Evolutionary conservation across 176 grass and related monocot species (phyloP).

Genomic region (Hyparrhenia diplandra): DNA sequence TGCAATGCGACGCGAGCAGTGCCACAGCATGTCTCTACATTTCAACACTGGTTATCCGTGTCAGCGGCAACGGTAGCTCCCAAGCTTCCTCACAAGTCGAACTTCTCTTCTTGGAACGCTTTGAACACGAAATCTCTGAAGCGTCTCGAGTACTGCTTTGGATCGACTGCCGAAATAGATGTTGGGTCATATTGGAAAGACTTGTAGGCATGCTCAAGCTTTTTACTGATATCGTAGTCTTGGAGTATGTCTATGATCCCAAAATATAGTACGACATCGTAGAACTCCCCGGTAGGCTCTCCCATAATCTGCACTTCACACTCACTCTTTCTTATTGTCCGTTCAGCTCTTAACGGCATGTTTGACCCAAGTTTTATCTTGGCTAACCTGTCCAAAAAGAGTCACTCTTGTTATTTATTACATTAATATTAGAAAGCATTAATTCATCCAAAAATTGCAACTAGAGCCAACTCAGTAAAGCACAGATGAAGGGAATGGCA

Average conservation of each 20-base stretch:
- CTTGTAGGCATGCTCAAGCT: constrained; percentile 92
- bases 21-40: not conserved
- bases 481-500: constrained; percentile 7
- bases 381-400: constrained; percentile 41
- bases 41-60: not conserved
- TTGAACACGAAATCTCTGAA: constrained; percentile 85
- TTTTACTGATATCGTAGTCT: constrained; percentile 94
- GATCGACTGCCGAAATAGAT: constrained; percentile 90
- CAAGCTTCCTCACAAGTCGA: constrained; percentile 35
- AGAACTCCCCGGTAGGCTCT: constrained; percentile 73
- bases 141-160: constrained; percentile 74
- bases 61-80: constrained; percentile 13
- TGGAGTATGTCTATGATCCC: constrained; percentile 97
- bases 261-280: constrained; percentile 70
- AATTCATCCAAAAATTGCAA: constrained; percentile 2
- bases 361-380: constrained; percentile 67
- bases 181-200: constrained; percentile 80
- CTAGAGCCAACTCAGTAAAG: not conserved
- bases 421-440: not conserved
- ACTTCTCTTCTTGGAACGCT: constrained; percentile 74
- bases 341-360: constrained; percentile 71
- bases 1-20: not conserved
- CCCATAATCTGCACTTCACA: constrained; percentile 55
- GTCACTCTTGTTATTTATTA: not conserved
- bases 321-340: constrained; percentile 52